These are phyloP conservation scores for Gigaspora rosea DNA, from an alignment of 192 early-diverging fungal genomes.

Conservation along the genomic window DNA sequence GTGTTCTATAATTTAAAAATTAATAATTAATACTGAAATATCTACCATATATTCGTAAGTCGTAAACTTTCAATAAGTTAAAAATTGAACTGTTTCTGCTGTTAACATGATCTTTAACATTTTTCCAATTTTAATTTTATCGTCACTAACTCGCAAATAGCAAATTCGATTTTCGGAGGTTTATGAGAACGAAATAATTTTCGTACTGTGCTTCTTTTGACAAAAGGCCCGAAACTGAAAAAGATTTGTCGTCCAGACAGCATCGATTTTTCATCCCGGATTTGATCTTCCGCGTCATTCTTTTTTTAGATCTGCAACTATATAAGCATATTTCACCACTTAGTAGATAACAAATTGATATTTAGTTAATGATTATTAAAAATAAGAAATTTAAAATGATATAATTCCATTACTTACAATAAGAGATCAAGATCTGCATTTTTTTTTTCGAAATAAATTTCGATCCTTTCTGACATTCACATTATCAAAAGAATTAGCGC, in stretches of 20 bases:
- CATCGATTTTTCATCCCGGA: constrained; percentile 19
- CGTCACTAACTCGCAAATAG: not conserved
- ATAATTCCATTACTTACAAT: constrained; percentile 28
- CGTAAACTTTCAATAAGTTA: constrained; percentile 25
- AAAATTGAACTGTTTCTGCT: not conserved
- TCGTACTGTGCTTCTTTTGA: too few relatives aligned
- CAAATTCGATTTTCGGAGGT: constrained; percentile 15
- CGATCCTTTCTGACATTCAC: constrained; percentile 18
- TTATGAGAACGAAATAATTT: too few relatives aligned
- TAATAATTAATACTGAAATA: constrained; percentile 9
- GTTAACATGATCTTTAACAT: constrained; percentile 22
- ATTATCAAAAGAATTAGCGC: constrained; percentile 11
- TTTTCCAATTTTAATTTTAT: constrained; percentile 31
- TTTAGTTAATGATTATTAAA: not conserved
- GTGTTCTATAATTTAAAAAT: constrained; percentile 20
- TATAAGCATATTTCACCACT: constrained; percentile 29
- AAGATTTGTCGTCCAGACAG: constrained; percentile 11
- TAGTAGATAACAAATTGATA: constrained; percentile 13
- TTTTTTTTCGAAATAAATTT: not conserved
- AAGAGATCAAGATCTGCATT: not conserved
- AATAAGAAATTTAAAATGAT: constrained; percentile 11
- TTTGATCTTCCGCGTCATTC: constrained; percentile 14
- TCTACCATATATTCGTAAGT: constrained; percentile 22
- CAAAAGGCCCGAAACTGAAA: too few relatives aligned
- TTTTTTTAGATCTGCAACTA: constrained; percentile 18